Conservation (phyloP, 2,329 filamentous ascomycete genomes). For the Aspergillus thermomutatus region DNA sequence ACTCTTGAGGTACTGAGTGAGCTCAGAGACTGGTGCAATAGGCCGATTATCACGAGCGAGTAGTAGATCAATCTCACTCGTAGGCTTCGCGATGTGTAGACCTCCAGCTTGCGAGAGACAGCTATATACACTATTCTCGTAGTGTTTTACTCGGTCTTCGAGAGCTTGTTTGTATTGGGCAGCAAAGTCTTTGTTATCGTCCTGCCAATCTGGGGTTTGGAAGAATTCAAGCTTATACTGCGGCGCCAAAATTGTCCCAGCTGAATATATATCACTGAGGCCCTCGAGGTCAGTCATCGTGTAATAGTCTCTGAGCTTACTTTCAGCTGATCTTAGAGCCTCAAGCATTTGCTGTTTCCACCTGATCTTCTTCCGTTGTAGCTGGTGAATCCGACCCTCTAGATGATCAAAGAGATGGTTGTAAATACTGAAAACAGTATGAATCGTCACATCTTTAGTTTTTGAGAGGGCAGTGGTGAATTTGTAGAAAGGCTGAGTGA, state of each 20-base stretch:
- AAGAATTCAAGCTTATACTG: slow-evolving; percentile 16
- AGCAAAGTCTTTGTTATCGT: too few species aligned
- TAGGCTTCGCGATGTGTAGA: too few species aligned
- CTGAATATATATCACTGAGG: slow-evolving; percentile 10
- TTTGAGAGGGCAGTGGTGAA: slow-evolving; percentile 11
- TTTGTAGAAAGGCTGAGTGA: slow-evolving; percentile 15
- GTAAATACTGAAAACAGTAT: slow-evolving; percentile 19
- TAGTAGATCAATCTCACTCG: too few species aligned
- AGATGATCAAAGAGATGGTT: slow-evolving; percentile 16
- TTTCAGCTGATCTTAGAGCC: not conserved
- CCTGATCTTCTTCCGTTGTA: slow-evolving; percentile 6
- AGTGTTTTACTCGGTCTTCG: too few species aligned
- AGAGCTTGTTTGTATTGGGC: too few species aligned
- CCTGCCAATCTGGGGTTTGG: too few species aligned
- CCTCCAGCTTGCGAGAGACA: too few species aligned
- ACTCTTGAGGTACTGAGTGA: too few species aligned
- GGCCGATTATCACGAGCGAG: too few species aligned
- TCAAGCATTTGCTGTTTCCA: slow-evolving; percentile 13
- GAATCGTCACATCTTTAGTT: slow-evolving; percentile 11
- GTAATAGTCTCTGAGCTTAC: slow-evolving; percentile 18
- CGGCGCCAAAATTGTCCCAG: slow-evolving; percentile 12
- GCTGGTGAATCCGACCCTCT: slow-evolving; percentile 5
- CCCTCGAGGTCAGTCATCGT: slow-evolving; percentile 3
- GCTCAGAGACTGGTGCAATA: too few species aligned
- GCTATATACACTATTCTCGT: too few species aligned